Conservation (phyloP, 495 filamentous ascomycete species). For the Penicillium coprophilum region DNA sequence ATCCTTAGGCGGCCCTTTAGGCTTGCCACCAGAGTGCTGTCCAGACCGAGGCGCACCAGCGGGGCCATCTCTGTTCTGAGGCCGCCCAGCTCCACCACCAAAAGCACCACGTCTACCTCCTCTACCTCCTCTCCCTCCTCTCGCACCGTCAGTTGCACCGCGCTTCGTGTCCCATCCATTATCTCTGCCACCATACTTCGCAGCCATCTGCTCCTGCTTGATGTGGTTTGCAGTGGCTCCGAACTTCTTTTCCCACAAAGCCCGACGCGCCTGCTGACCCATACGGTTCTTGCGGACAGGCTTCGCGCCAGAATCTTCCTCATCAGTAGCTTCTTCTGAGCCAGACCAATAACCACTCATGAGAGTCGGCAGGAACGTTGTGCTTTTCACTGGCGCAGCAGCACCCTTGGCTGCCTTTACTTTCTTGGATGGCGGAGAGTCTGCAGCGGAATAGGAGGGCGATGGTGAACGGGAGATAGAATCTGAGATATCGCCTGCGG, state of each 20-base stretch:
- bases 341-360: constrained; percentile 88
- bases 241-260: constrained; percentile 91
- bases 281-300: constrained; percentile 73
- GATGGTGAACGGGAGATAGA: constrained; percentile 43
- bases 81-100: constrained; percentile 9
- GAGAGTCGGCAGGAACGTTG: constrained; percentile 84
- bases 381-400: constrained; percentile 50
- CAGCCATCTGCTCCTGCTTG: constrained; percentile 34
- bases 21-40: constrained; percentile 23
- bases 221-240: constrained; percentile 75
- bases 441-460: constrained; percentile 30
- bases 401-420: constrained; percentile 40
- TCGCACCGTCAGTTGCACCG: constrained; percentile 40
- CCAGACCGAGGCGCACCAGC: constrained; percentile 1
- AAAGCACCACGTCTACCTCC: constrained; percentile 12
- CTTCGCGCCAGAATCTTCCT: constrained; percentile 30
- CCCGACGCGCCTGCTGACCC: constrained; percentile 82
- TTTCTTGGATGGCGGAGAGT: constrained; percentile 43
- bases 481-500: constrained; percentile 26
- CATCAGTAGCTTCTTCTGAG: constrained; percentile 62
- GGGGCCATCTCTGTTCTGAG: constrained; percentile 12
- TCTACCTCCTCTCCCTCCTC: constrained; percentile 16
- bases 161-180: constrained; percentile 49
- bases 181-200: constrained; percentile 36
- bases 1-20: constrained; percentile 45